These are phyloP conservation scores for Pyrenula aspistea DNA, from an alignment of 495 filamentous ascomycete genomes.

Conservation along the genomic window DNA sequence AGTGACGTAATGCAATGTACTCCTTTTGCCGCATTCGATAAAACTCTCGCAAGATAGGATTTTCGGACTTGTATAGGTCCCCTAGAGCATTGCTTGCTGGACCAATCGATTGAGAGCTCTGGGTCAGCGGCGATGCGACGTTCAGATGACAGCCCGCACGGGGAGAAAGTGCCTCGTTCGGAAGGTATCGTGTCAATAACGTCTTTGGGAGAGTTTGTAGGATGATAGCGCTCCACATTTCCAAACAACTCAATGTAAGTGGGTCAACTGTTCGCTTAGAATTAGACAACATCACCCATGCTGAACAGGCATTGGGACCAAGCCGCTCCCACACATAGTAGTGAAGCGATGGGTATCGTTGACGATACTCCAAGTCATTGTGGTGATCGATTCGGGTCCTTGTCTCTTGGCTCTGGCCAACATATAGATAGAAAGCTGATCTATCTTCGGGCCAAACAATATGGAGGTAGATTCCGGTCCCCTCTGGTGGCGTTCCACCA, in stretches of 20 bases:
- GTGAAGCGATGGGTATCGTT: neutral
- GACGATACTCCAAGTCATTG: neutral
- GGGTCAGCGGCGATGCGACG: neutral
- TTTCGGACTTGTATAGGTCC: neutral
- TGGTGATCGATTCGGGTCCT: neutral
- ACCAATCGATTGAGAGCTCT: neutral
- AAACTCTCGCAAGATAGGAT: neutral
- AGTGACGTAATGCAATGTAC: neutral
- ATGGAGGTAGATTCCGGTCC: neutral
- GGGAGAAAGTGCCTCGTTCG: neutral
- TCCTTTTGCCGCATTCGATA: neutral
- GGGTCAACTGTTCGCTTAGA: neutral
- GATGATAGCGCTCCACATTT: neutral
- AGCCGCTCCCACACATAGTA: neutral
- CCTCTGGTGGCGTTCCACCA: neutral
- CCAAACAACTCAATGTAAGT: neutral
- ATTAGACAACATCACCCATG: neutral
- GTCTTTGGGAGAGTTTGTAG: neutral
- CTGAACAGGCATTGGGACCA: neutral
- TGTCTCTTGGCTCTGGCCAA: neutral
- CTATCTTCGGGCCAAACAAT: neutral
- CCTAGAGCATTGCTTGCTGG: neutral
- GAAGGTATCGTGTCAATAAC: neutral
- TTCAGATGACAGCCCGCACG: neutral
- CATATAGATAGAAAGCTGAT: neutral